Conservation (phyloP, 2,329 filamentous ascomycete genomes). For the Colletotrichum karsti region DNA sequence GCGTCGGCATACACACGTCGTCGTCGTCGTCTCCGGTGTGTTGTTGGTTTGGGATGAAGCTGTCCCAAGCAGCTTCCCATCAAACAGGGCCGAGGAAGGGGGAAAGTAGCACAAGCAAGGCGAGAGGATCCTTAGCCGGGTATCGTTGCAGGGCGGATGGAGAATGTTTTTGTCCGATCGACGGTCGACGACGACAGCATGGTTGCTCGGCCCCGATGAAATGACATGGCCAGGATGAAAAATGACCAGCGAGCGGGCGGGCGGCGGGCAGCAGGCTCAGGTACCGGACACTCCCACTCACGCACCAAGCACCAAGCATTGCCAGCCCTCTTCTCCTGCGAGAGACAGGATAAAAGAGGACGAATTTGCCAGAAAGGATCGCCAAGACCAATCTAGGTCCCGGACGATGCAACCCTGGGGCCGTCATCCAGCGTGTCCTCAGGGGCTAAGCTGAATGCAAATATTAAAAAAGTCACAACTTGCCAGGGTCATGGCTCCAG, state of each 20-base stretch:
- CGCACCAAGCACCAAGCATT: not conserved
- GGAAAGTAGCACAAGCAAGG: slow-evolving; percentile 2
- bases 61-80: slow-evolving; percentile 2
- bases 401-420: slow-evolving; percentile 16
- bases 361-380: slow-evolving; percentile 8
- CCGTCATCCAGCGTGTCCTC: slow-evolving; percentile 1
- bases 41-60: not conserved
- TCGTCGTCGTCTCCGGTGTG: not conserved
- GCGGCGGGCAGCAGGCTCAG: not conserved
- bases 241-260: not conserved
- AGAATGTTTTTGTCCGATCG: slow-evolving; percentile 25
- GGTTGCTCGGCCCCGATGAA: slow-evolving; percentile 12
- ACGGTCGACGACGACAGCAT: slow-evolving; percentile 13
- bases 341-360: not conserved
- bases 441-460: slow-evolving; percentile 25
- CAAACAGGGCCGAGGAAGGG: slow-evolving; percentile 12
- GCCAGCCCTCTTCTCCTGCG: not conserved
- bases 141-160: slow-evolving; percentile 21
- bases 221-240: slow-evolving; percentile 22
- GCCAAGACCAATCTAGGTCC: slow-evolving; percentile 20
- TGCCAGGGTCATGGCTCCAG: not conserved
- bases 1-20: not conserved
- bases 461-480: slow-evolving; percentile 1
- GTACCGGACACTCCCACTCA: not conserved
- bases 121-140: slow-evolving; percentile 6